A percentile compares a stretch with the other conserved stretches of the same genome.
Conservation (phyloP, 169 alveolate genomes). For the Toxoplasma gondii region DNA sequence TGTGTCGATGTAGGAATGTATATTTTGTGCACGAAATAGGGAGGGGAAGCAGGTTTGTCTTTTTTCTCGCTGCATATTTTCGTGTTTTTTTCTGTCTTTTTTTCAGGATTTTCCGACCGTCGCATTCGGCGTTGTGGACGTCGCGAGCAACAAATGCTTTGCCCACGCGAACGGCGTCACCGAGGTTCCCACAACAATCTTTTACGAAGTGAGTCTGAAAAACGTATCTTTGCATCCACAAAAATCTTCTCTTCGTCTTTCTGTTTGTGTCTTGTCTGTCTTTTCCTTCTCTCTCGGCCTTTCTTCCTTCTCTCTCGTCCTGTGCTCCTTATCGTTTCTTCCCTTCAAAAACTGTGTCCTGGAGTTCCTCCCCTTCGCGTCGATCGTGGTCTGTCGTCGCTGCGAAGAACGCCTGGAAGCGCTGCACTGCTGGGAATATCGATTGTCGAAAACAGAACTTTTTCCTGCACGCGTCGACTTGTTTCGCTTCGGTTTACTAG, state of each 20-base stretch:
- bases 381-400: neutral
- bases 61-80: neutral
- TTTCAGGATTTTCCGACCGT: neutral
- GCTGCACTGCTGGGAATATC: no score
- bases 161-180: neutral
- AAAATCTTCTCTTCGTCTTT: constrained; percentile 91
- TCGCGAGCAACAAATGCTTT: neutral
- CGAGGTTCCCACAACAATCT: neutral
- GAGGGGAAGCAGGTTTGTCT: neutral
- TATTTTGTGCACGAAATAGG: neutral
- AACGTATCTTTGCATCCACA: constrained; percentile 85
- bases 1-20: no score
- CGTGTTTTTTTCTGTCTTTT: neutral
- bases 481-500: no score
- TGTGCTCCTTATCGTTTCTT: neutral
- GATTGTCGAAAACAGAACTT: no score
- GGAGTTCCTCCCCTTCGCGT: neutral
- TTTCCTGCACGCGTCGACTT: no score
- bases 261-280: neutral
- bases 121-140: neutral
- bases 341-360: neutral
- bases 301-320: neutral
- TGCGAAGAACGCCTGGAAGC: no score
- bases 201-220: neutral
- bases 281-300: neutral